Evolutionary conservation across 2,329 filamentous ascomycete species (phyloP), one percentile per base, ranked within the genome.

Genomic region (Aspergillus pseudoglaucus): DNA sequence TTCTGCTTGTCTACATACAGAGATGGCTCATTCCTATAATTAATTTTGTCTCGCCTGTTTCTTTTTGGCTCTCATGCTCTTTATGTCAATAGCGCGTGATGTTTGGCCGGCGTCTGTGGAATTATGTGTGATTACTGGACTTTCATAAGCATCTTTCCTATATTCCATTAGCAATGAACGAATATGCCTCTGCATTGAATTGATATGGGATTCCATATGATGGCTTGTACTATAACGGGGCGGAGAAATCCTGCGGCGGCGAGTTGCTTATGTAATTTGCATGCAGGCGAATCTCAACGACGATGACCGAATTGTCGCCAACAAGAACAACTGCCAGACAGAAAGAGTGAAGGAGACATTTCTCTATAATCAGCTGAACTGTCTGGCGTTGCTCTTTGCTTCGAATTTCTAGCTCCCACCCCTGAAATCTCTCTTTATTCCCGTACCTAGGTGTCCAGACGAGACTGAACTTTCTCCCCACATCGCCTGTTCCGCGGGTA

Each of bases 221-320:
- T 20, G 17, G 17, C 10, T 18, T 10, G 18, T 18, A 22, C 22
- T 22, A 38, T 20, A 18, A 17, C 18, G 15, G 33, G 41, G 47
- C 43, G 44, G 38, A 43, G 39, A 47, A 47, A 45, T 42, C 25
- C 46, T 30, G 25, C 46, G 14, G 27, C 7, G 2, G 35, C 44
- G 15, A 30, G 10, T 1, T 30, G 55, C 51, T 54, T 55, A 56
- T 47, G 54, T 51, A 57, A 55, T 53, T 18, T 20, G 17, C 17
- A 48, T 46, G 46, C 48, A 50, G 57, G 52, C 54, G 60, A 65
- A 65, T 53, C 59, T 58, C 58, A 58, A 57, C 57, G 61, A 66
- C 53, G 56, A 59, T 54, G 52, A 59, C 57, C 56, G 63, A 66
- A 66, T 39, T 50, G 50, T 53, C 44, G 40, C 49, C 50, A 48